Base-by-base conservation (phyloP, 202 grass and related monocot genomes). In the Setaria viridis region DNA sequence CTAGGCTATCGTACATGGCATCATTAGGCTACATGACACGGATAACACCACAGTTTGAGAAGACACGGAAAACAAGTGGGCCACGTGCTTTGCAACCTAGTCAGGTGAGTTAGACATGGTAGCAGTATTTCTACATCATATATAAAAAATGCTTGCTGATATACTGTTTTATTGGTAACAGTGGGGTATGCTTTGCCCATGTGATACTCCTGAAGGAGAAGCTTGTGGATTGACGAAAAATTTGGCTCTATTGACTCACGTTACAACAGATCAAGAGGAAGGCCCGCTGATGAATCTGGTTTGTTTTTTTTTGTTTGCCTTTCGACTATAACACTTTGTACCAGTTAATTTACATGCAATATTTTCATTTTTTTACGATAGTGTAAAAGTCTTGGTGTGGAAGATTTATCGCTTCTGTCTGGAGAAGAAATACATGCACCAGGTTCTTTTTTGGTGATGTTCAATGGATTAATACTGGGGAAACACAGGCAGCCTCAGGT, bases 161-260 rank as follows among this genome's bases (percentile, higher is more conserved):
- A 4, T 29, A 25, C 25, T 49, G 20, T 81, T 47, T 81, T 59
- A 56, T 85, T 54, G 89, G 68, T 77, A 83, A 92, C 78, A 98
- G 96, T 98, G 96, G 96, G 96, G 96, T 66, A 98, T 98, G 96
- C 93, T 98, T 90, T 98, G 96, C 54, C 96, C 96, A 80, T 95
- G 93, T 91, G 96, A 98, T 84, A 98, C 96, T 68, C 96, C 96
- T 65, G 96, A 98, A 95, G 96, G 96, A 85, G 93, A 98, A 92
- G 93, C 90, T 83, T 98, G 96, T 62, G 96, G 96, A 42, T 88
- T 98, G 82, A 98, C 91, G 73, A 98, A 98, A 95, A 95, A 98
- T 89, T 92, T 98, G 81, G 93, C 96, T 77, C 88, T 98, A 62
- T 86, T 98, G 85, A 87, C 96, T 82, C 96, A 95, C 17, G 93